A percentile compares a stretch with the other conserved stretches of the same genome.
Conservation (phyloP, 306 rosid species). For the Fragaria iinumae region DNA sequence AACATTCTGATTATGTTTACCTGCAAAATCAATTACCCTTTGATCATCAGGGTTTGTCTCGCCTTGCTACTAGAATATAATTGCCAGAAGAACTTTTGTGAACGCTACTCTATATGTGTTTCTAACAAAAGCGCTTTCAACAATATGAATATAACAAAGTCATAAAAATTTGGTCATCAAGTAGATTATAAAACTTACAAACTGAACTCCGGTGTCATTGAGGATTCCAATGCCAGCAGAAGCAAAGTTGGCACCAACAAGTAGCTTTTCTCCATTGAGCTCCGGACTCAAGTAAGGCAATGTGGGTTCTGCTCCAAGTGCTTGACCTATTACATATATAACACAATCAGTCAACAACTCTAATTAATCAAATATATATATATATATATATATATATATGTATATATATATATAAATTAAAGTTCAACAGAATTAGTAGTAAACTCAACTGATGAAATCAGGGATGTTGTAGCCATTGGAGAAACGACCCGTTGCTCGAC, state of each 20-base stretch:
- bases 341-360: background rate
- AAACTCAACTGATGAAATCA: constrained; percentile 58
- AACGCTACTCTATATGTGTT: background rate
- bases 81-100: background rate
- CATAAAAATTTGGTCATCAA: too few species aligned
- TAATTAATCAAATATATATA: too few species aligned
- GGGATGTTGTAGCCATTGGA: constrained; percentile 91
- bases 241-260: constrained; percentile 89
- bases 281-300: constrained; percentile 71
- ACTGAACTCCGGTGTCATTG: constrained; percentile 85
- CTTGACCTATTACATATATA: constrained; percentile 43
- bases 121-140: background rate
- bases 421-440: background rate
- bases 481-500: constrained; percentile 81
- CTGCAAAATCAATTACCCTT: constrained; percentile 28
- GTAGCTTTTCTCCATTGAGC: constrained; percentile 51
- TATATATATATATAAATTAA: too few species aligned
- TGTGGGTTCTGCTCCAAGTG: constrained; percentile 56
- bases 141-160: background rate
- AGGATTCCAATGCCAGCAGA: constrained; percentile 94
- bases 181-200: constrained; percentile 35
- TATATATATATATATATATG: too few species aligned
- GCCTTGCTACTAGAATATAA: background rate
- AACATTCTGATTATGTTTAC: constrained; percentile 62
- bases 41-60: background rate